These are phyloP conservation scores for Nicotiana benthamiana DNA, from an alignment of 257 asterid species.

Conservation along the genomic window DNA sequence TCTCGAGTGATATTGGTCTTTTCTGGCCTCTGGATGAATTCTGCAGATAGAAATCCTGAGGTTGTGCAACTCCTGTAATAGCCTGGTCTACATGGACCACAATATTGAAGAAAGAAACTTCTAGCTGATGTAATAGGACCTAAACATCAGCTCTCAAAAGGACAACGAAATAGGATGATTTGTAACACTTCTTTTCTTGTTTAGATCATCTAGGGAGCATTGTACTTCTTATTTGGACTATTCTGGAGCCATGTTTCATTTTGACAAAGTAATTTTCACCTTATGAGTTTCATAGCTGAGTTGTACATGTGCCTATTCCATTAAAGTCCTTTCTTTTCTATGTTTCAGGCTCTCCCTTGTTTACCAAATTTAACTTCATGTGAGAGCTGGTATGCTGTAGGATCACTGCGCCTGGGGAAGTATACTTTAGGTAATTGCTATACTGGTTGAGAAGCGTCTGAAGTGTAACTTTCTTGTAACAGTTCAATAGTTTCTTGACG, in stretches of 20 bases:
- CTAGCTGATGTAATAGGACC: background rate
- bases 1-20: background rate
- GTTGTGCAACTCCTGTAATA: background rate
- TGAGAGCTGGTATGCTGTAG: conserved; percentile 32
- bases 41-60: background rate
- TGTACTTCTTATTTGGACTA: background rate
- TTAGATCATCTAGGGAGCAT: background rate
- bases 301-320: background rate
- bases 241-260: background rate
- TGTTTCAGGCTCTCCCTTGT: conserved; percentile 67
- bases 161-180: background rate
- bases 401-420: conserved; percentile 68
- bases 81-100: background rate
- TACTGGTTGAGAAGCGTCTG: conserved; percentile 11
- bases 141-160: background rate
- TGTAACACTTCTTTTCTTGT: background rate
- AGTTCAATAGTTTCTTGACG: conserved; percentile 6
- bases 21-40: background rate
- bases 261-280: background rate
- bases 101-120: background rate
- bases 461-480: conserved; percentile 7
- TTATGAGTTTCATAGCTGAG: background rate
- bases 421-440: conserved; percentile 65
- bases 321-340: background rate
- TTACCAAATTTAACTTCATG: conserved; percentile 59